These are phyloP conservation scores for Cladosporium halotolerans DNA, from an alignment of 2,329 filamentous ascomycete genomes.

Conservation along the genomic window DNA sequence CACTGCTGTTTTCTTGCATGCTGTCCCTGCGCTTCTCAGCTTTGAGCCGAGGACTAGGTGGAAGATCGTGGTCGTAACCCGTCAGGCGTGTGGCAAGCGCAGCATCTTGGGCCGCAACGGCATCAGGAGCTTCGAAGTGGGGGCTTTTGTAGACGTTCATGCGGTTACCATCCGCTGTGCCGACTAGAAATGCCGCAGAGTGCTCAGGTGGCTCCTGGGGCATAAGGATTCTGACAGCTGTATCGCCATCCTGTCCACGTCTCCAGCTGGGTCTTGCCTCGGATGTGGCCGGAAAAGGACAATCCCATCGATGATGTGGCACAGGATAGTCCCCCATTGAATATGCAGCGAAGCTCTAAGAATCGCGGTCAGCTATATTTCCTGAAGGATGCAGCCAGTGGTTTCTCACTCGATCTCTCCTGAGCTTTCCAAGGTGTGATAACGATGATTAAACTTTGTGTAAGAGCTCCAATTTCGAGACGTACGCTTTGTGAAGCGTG, in stretches of 20 bases:
- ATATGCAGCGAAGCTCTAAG: no score
- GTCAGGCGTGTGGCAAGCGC: not conserved
- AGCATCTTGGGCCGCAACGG: constrained; percentile 2
- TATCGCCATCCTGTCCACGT: constrained; percentile 6
- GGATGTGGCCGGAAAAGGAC: not conserved
- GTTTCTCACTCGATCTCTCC: no score
- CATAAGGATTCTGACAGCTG: constrained; percentile 1
- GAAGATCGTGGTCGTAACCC: constrained; percentile 5
- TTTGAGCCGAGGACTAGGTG: not conserved
- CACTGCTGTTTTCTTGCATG: constrained; percentile 2
- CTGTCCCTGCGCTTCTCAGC: constrained; percentile 9
- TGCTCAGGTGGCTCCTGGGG: not conserved
- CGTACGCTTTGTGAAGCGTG: no score
- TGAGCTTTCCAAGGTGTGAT: no score
- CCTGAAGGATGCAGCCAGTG: no score
- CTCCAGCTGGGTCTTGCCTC: not conserved
- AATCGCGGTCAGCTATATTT: no score
- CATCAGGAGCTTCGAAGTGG: constrained; percentile 1
- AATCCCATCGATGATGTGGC: not conserved
- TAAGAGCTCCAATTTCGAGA: no score
- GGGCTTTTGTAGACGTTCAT: not conserved
- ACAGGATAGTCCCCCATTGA: no score
- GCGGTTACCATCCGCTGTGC: not conserved
- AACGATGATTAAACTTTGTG: no score
- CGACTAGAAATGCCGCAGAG: not conserved